Conservation (phyloP, 2,329 filamentous ascomycete genomes). For the Aspergillus nomiae region DNA sequence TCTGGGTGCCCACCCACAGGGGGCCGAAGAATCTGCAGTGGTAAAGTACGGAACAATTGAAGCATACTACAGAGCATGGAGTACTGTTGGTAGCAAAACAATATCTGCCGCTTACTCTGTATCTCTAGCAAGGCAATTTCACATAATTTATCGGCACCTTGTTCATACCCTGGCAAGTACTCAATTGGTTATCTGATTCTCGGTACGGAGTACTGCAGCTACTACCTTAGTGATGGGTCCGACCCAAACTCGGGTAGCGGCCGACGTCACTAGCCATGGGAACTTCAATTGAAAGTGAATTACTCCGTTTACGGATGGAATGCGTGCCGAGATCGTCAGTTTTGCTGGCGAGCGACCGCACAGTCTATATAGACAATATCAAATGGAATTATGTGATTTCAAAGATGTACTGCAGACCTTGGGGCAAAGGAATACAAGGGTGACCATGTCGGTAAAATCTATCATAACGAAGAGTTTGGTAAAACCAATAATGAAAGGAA, state of each 20-base stretch:
- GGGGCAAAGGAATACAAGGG: not conserved
- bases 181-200: not conserved
- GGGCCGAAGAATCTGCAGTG: not conserved
- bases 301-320: conserved; percentile 17
- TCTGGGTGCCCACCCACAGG: not conserved
- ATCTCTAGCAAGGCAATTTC: not conserved
- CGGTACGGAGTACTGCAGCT: not conserved
- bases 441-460: not conserved
- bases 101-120: not conserved
- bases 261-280: conserved; percentile 34
- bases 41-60: not conserved
- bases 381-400: not conserved
- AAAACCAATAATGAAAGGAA: not conserved
- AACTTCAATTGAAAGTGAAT: not conserved
- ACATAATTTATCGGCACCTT: not conserved
- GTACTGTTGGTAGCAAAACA: not conserved
- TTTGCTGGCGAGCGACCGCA: not conserved
- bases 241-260: conserved; percentile 17
- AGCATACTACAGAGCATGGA: not conserved
- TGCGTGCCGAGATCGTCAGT: conserved; percentile 16
- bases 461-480: not conserved
- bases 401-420: not conserved
- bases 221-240: not conserved
- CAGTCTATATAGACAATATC: not conserved
- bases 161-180: not conserved